Evolutionary conservation across 2,329 filamentous ascomycete genomes (phyloP).

Genomic region (Microcyclospora pomicola): DNA sequence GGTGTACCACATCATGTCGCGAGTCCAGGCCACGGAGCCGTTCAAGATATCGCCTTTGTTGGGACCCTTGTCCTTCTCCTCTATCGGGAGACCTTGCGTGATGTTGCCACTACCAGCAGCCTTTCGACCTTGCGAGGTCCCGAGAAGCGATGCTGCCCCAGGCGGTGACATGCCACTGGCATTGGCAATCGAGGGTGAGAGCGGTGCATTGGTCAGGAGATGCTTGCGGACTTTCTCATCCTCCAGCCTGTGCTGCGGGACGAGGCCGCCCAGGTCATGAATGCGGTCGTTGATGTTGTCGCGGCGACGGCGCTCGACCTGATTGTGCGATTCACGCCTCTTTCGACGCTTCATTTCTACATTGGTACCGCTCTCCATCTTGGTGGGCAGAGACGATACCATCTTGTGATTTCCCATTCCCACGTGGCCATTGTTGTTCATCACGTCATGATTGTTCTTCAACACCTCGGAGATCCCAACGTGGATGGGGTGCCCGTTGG

Average conservation of each 20-base stretch:
- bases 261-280: conserved; percentile 85
- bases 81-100: conserved; percentile 79
- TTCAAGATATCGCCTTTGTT: conserved; percentile 99
- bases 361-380: conserved; percentile 53
- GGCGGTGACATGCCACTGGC: conserved; percentile 55
- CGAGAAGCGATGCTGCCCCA: conserved; percentile 75
- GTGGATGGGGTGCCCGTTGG: conserved; percentile 47
- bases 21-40: conserved; percentile 90
- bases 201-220: conserved; percentile 77
- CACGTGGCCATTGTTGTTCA: too few relatives aligned
- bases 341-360: conserved; percentile 90
- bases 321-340: conserved; percentile 85
- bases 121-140: conserved; percentile 68
- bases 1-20: conserved; percentile 94
- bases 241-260: conserved; percentile 81
- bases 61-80: conserved; percentile 96
- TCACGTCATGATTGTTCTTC: conserved; percentile 46
- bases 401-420: conserved; percentile 40
- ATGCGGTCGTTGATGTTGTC: conserved; percentile 99
- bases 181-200: conserved; percentile 63
- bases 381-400: conserved; percentile 62
- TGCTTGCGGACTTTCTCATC: conserved; percentile 96
- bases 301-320: conserved; percentile 83
- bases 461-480: conserved; percentile 80
- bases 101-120: conserved; percentile 60